Percentiles rank a stretch among this genome's conserved stretches.
These are phyloP conservation scores for Chlamydomonas reinhardtii DNA, from an alignment of 163 green algal genomes.

Conservation along the genomic window DNA sequence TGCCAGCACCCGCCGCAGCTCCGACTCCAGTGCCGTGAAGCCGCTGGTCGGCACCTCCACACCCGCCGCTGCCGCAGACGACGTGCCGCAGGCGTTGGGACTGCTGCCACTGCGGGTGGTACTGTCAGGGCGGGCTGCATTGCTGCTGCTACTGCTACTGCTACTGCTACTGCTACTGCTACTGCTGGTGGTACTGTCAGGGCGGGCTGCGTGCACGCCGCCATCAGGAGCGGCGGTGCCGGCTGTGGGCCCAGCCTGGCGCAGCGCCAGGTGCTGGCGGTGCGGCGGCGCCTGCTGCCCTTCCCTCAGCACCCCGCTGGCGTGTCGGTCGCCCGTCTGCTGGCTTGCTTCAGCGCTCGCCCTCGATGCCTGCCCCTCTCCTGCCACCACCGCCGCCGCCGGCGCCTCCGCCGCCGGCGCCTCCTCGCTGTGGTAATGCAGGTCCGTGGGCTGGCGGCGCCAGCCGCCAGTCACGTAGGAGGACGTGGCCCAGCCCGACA, in stretches of 20 bases:
- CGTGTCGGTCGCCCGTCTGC: background rate
- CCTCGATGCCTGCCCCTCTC: no score
- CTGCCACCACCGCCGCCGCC: background rate
- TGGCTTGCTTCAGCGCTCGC: no score
- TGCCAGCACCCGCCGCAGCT: background rate
- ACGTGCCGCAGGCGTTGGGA: background rate
- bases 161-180: no score
- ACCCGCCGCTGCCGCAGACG: background rate
- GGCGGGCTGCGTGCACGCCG: no score
- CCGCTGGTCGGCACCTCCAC: slow-evolving; percentile 27
- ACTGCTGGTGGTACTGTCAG: no score
- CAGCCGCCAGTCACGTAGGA: background rate
- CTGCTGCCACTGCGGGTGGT: no score
- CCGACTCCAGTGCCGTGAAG: background rate
- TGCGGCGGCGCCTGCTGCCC: background rate
- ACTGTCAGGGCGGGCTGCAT: no score
- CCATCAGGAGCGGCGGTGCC: no score
- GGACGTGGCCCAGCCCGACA: background rate
- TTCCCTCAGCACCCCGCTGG: background rate
- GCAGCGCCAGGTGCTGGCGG: slow-evolving; percentile 19
- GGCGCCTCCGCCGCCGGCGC: background rate
- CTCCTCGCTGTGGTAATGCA: slow-evolving; percentile 12
- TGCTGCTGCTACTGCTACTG: no score
- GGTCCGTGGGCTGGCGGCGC: background rate
- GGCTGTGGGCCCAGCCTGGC: background rate